Conservation (phyloP, 768 basidiomycete species). For the Cyathus striatus region DNA sequence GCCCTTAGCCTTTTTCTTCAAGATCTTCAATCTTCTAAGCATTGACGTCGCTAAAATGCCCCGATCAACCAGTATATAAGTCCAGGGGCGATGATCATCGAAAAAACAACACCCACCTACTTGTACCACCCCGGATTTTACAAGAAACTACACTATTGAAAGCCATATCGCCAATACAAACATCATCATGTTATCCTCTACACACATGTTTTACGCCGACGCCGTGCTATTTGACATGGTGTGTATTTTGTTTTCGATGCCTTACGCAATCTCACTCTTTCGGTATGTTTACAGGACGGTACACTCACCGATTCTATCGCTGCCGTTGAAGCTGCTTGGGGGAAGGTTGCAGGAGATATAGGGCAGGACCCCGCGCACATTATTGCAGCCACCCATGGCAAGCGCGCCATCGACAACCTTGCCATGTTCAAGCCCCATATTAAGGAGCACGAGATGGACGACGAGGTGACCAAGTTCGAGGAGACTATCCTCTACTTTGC, state of each 20-base stretch:
- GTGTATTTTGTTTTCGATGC: conserved; percentile 10
- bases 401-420: conserved; percentile 74
- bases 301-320: conserved; percentile 72
- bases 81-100: too few species aligned
- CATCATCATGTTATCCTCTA: conserved; percentile 1
- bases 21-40: too few species aligned
- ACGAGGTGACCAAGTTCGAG: conserved; percentile 57
- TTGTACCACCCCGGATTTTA: background rate
- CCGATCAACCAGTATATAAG: too few species aligned
- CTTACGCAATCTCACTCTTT: conserved; percentile 18
- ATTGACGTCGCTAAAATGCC: too few species aligned
- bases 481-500: conserved; percentile 62
- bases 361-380: conserved; percentile 63
- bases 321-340: conserved; percentile 74
- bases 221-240: conserved; percentile 71
- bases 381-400: conserved; percentile 74
- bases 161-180: conserved; percentile 12
- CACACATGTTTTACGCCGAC: conserved; percentile 39
- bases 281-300: conserved; percentile 41
- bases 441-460: conserved; percentile 49
- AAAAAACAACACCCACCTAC: background rate
- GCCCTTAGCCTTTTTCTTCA: too few species aligned
- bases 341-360: conserved; percentile 63
- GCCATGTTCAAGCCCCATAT: conserved; percentile 54
- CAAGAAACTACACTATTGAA: conserved; percentile 4